Evolutionary conservation across 2,329 filamentous ascomycete species (phyloP).

Genomic region (Pseudogymnoascus sp.): DNA sequence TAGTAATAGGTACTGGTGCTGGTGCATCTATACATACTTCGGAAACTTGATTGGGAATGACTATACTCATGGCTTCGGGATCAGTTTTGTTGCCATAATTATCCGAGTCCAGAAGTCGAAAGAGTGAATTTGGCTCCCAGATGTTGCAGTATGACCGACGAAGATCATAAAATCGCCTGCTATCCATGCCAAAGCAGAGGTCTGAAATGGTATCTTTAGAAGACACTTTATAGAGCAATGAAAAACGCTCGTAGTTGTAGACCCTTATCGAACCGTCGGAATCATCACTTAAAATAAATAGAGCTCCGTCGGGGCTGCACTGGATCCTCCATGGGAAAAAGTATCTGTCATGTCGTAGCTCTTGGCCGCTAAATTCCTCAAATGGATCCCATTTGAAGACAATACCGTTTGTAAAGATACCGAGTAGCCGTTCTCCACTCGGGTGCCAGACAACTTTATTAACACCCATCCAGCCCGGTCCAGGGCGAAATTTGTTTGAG

Average conservation of each 20-base stretch:
- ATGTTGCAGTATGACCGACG: constrained; percentile 18
- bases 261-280: constrained; percentile 10
- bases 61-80: background rate
- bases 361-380: background rate
- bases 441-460: constrained; percentile 12
- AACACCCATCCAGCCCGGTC: constrained; percentile 8
- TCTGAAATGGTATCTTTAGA: background rate
- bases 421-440: constrained; percentile 11
- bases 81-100: constrained; percentile 5
- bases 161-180: constrained; percentile 19
- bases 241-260: constrained; percentile 13
- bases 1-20: constrained; percentile 7
- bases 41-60: background rate
- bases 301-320: constrained; percentile 13
- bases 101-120: constrained; percentile 15
- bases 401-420: constrained; percentile 11
- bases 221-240: constrained; percentile 15
- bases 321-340: background rate
- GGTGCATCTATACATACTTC: background rate
- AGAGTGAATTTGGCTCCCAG: constrained; percentile 23
- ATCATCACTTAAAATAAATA: constrained; percentile 11
- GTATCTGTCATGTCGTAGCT: constrained; percentile 5
- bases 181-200: constrained; percentile 21
- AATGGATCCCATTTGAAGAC: constrained; percentile 18
- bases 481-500: background rate